These are phyloP conservation scores for Dipteronia sinensis DNA, from an alignment of 345 rosid genomes.

Conservation along the genomic window DNA sequence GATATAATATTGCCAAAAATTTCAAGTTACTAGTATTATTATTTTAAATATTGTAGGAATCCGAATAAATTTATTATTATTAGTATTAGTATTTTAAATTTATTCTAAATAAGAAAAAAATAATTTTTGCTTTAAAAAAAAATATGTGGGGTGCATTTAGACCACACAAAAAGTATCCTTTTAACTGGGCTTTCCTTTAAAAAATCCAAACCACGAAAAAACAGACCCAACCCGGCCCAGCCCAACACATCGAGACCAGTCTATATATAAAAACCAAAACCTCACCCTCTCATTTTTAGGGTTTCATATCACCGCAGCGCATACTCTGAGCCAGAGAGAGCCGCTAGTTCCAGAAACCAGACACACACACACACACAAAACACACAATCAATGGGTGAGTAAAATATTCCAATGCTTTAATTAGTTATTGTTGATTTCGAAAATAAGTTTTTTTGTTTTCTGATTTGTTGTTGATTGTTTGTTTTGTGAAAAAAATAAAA, in stretches of 20 bases:
- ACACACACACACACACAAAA: conserved; percentile 2
- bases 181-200: background rate
- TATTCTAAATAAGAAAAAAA: too few relatives aligned
- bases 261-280: background rate
- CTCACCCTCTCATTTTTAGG: conserved; percentile 13
- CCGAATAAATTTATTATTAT: too few relatives aligned
- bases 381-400: conserved; percentile 30
- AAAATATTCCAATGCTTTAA: background rate
- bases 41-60: too few relatives aligned
- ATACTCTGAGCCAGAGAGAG: background rate
- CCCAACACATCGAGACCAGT: background rate
- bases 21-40: too few relatives aligned
- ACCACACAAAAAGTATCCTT: too few relatives aligned
- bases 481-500: background rate
- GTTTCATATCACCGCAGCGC: conserved; percentile 17
- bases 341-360: conserved; percentile 7
- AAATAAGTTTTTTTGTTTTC: background rate
- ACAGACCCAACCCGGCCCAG: background rate
- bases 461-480: background rate
- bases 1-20: too few relatives aligned
- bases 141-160: background rate
- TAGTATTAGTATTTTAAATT: too few relatives aligned
- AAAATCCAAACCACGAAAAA: background rate
- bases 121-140: too few relatives aligned
- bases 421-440: background rate